Base-by-base conservation (phyloP, 2,329 filamentous ascomycete genomes). In the Colletotrichum lupini region DNA sequence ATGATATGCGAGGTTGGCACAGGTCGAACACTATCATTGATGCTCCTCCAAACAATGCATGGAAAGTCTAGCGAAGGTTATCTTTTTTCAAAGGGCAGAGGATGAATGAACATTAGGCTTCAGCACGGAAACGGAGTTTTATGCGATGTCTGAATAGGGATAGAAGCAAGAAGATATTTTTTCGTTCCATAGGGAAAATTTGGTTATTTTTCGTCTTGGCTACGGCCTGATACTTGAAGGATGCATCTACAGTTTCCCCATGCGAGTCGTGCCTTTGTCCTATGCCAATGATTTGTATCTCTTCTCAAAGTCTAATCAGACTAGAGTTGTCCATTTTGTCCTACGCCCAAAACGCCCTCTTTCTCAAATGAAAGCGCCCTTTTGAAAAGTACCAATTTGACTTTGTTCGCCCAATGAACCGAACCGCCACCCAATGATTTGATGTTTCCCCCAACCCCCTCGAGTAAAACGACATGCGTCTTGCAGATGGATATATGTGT, bases 41-140 rank as follows among this genome's bases (percentile, higher is more conserved):
- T 37, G 56, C 67, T 66, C 49, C 56, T 66, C n/a, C n/a, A 52
- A 56, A 37, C 26, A 57, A 66, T 60, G 67, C 71, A 66, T 73
- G 42, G 67, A 57, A 56, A 69, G 52, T 61, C 24, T 58, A 69
- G 70, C 64, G 65, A 60, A 52, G 30, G 32, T 57, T 28, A 53
- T 37, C 37, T 42, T 49, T 37, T 46, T 26, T 24, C 35, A 57
- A n/a, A 26, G 46, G 28, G 22, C 6, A 63, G 24, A n/a, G 37
- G 37, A 28, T 22, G 14, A 16, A 65, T 22, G n/a, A 16, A 65
- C 16, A 53, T 30, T 53, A 16, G 35, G 35, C 11, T 63, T 55
- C 6, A 46, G 60, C 66, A 72, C 66, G 53, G 70, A 55, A 64
- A 59, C 59, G 70, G 70, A 72, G 66, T 72, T 64, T 63, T 55